These are phyloP conservation scores for Verticillium alfalfae DNA, from an alignment of 2,329 filamentous ascomycete species.

Conservation along the genomic window DNA sequence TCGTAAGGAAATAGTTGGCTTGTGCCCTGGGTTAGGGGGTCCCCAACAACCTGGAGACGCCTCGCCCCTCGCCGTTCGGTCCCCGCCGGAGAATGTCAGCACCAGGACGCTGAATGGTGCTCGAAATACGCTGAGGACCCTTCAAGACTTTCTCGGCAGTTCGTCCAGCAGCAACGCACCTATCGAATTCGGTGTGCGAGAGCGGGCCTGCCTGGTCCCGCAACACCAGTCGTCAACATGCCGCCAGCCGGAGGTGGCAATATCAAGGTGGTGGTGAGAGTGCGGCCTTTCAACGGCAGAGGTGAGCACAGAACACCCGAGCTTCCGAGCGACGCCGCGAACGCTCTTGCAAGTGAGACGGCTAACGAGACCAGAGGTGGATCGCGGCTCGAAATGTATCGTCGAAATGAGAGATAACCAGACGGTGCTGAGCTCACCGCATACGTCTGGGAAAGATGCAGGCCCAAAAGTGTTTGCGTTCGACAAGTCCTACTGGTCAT, in stretches of 20 bases:
- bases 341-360: neutral
- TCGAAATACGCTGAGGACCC: neutral
- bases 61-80: neutral
- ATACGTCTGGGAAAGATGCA: slow-evolving; percentile 66
- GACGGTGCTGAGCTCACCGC: slow-evolving; percentile 75
- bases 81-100: neutral
- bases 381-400: slow-evolving; percentile 90
- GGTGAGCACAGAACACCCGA: slow-evolving; percentile 45
- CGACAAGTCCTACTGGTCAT: slow-evolving; percentile 98
- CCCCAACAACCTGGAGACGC: neutral
- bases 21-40: neutral
- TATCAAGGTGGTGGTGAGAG: slow-evolving; percentile 98
- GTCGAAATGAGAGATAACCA: slow-evolving; percentile 94
- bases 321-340: neutral
- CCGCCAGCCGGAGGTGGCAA: slow-evolving; percentile 76
- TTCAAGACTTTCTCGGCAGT: neutral
- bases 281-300: slow-evolving; percentile 92
- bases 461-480: slow-evolving; percentile 87
- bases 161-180: neutral
- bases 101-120: slow-evolving; percentile 1
- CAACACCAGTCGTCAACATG: slow-evolving; percentile 36
- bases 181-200: neutral
- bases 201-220: neutral
- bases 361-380: slow-evolving; percentile 59
- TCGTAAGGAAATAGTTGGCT: neutral